Conservation (phyloP, 1,139 yeast species). For the Hansenula anomala region DNA sequence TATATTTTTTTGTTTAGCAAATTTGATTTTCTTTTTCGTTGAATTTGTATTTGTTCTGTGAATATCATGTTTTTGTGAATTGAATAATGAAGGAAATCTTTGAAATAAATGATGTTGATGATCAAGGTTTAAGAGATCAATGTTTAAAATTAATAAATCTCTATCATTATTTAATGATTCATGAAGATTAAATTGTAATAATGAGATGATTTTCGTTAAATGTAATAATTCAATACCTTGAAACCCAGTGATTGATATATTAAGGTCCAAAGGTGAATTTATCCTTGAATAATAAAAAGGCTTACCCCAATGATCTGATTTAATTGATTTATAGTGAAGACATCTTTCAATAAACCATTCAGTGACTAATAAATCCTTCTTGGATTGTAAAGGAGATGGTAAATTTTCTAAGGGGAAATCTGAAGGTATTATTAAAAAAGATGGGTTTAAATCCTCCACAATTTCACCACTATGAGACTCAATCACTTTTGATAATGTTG, state of each 20-base stretch:
- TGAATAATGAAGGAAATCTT: constrained; percentile 16
- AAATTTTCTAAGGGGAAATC: constrained; percentile 7
- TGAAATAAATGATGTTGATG: constrained; percentile 14
- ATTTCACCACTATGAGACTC: constrained; percentile 39
- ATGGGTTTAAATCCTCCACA: constrained; percentile 4
- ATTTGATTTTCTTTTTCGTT: constrained; percentile 48
- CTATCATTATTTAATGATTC: constrained; percentile 50
- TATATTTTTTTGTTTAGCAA: constrained; percentile 51
- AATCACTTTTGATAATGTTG: constrained; percentile 34
- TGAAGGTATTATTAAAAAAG: constrained; percentile 18
- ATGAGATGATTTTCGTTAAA: constrained; percentile 53
- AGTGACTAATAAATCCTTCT: constrained; percentile 34
- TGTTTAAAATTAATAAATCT: constrained; percentile 60
- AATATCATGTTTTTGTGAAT: constrained; percentile 6
- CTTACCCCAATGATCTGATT: constrained; percentile 67
- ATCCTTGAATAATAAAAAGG: constrained; percentile 43
- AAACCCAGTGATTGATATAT: constrained; percentile 73
- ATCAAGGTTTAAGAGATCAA: constrained; percentile 29
- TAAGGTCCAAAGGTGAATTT: constrained; percentile 29
- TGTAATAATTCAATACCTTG: constrained; percentile 80
- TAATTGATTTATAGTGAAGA: constrained; percentile 51
- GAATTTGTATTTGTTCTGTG: constrained; percentile 20
- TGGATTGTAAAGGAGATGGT: constrained; percentile 8
- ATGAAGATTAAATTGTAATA: constrained; percentile 45
- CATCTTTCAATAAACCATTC: constrained; percentile 89